Percentiles rank a stretch among this genome's conserved stretches.
phyloP scores from a whole-genome alignment of 1,139 yeast genomes.

The Ogataea hybrid region DNA sequence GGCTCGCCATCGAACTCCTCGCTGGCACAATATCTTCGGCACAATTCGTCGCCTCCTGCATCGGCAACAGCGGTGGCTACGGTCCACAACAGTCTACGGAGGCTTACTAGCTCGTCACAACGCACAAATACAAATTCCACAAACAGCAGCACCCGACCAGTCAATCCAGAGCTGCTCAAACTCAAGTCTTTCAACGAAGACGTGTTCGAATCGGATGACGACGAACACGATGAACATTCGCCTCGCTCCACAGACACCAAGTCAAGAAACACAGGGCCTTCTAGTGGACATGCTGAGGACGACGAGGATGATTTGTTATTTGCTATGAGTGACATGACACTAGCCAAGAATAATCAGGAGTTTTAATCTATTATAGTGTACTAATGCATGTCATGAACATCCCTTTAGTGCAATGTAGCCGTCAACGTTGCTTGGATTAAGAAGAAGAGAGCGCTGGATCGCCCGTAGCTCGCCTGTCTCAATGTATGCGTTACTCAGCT shows the following conservation, averaged over 20 bases:
- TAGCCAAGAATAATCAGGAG: constrained; percentile 32
- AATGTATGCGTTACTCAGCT: constrained; percentile 51
- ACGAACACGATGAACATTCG: constrained; percentile 28
- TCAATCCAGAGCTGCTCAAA: constrained; percentile 27
- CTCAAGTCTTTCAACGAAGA: constrained; percentile 44
- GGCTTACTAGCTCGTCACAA: constrained; percentile 16
- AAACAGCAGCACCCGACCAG: constrained; percentile 19
- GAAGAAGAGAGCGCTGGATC: constrained; percentile 57
- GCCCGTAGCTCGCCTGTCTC: constrained; percentile 47
- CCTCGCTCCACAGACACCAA: constrained; percentile 8
- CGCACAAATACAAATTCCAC: constrained; percentile 18
- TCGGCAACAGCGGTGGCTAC: constrained; percentile 11
- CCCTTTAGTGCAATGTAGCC: constrained; percentile 22
- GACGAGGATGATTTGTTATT: constrained; percentile 82
- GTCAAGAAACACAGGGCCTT: constrained; percentile 2
- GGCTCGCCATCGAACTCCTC: constrained; percentile 20
- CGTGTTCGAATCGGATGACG: constrained; percentile 55
- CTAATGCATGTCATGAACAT: constrained; percentile 12
- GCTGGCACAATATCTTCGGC: constrained; percentile 15
- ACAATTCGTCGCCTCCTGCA: constrained; percentile 16
- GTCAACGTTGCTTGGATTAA: constrained; percentile 38
- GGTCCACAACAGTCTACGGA: constrained; percentile 9
- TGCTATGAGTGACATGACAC: constrained; percentile 88
- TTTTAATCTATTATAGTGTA: constrained; percentile 11
- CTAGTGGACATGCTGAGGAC: constrained; percentile 37